Conservation (phyloP, 2,329 filamentous ascomycete species). For the Plenodomus tracheiphilus region DNA sequence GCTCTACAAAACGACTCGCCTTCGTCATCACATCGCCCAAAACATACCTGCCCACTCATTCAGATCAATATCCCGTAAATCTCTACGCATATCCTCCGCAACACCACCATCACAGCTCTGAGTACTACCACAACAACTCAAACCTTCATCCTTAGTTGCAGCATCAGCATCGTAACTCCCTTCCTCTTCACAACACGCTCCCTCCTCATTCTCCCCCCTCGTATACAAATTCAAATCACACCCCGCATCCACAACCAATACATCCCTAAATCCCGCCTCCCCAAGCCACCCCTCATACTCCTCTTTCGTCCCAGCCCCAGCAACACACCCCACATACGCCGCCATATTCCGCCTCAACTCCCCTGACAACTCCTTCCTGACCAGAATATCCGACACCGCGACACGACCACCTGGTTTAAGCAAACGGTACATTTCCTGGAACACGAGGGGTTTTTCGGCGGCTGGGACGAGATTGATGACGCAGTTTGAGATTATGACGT, state of each 20-base stretch:
- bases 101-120: slow-evolving; percentile 6
- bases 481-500: slow-evolving; percentile 67
- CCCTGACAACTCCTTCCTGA: slow-evolving; percentile 53
- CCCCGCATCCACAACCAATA: slow-evolving; percentile 17
- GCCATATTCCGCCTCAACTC: slow-evolving; percentile 55
- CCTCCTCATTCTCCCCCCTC: not conserved
- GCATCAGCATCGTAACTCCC: slow-evolving; percentile 1
- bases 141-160: too few species aligned
- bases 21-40: slow-evolving; percentile 7
- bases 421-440: slow-evolving; percentile 61
- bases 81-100: slow-evolving; percentile 10
- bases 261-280: slow-evolving; percentile 47
- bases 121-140: not conserved
- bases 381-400: slow-evolving; percentile 64
- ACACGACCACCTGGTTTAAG: slow-evolving; percentile 61
- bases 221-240: slow-evolving; percentile 20
- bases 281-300: slow-evolving; percentile 58
- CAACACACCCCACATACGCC: slow-evolving; percentile 64
- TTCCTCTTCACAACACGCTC: slow-evolving; percentile 5
- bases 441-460: slow-evolving; percentile 41
- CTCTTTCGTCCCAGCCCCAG: slow-evolving; percentile 57
- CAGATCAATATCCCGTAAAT: slow-evolving; percentile 39
- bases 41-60: slow-evolving; percentile 20
- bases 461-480: slow-evolving; percentile 31
- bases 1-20: too few species aligned